A percentile compares a stretch with the other conserved stretches of the same genome.
phyloP scores from a whole-genome alignment of 805 yeast species.

The Pichia paraexigua region DNA sequence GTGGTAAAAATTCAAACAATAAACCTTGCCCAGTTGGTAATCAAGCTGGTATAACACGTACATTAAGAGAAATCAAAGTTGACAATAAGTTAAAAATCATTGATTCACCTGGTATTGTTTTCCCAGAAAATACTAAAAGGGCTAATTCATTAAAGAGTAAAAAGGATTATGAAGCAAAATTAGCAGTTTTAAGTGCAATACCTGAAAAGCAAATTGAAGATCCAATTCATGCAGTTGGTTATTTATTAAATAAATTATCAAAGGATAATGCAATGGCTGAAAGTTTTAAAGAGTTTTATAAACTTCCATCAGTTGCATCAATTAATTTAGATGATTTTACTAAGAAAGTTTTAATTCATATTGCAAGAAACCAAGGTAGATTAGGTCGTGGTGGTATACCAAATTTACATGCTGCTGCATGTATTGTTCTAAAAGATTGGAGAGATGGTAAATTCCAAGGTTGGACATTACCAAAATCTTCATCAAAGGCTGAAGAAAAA shows the following conservation, averaged over 20 bases:
- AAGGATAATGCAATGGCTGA: slow-evolving; percentile 72
- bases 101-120: slow-evolving; percentile 97
- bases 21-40: slow-evolving; percentile 95
- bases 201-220: slow-evolving; percentile 82
- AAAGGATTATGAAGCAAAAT: slow-evolving; percentile 74
- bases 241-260: slow-evolving; percentile 68
- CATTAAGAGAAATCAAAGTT: slow-evolving; percentile 83
- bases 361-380: slow-evolving; percentile 89
- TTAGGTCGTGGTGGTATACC: slow-evolving; percentile 91
- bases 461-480: slow-evolving; percentile 67
- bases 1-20: slow-evolving; percentile 36
- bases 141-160: slow-evolving; percentile 37
- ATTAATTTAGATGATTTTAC: slow-evolving; percentile 67
- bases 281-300: slow-evolving; percentile 63
- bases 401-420: slow-evolving; percentile 77
- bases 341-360: slow-evolving; percentile 81
- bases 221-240: slow-evolving; percentile 73
- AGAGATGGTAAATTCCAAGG: slow-evolving; percentile 91
- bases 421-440: slow-evolving; percentile 85
- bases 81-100: slow-evolving; percentile 82
- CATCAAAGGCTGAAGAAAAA: slow-evolving; percentile 27
- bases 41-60: slow-evolving; percentile 94
- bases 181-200: slow-evolving; percentile 79
- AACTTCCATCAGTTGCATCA: slow-evolving; percentile 72
- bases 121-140: slow-evolving; percentile 47